A percentile compares a stretch with the other conserved stretches of the same genome.
Conservation (phyloP, 2,329 filamentous ascomycete species). For the Westerdykella aurantiaca region DNA sequence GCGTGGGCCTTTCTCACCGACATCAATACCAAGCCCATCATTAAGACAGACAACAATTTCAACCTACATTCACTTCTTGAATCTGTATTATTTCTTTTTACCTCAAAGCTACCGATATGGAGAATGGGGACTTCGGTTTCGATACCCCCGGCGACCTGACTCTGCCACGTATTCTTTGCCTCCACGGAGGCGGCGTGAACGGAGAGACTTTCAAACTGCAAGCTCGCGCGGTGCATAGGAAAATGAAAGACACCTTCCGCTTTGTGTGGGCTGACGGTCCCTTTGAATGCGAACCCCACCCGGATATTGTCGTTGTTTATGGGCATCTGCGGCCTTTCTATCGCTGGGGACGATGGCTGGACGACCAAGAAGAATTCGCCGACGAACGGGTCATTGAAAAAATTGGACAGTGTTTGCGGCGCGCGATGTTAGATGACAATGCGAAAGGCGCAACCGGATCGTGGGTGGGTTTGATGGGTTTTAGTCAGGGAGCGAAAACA, state of each 20-base stretch:
- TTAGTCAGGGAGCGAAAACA: constrained; percentile 48
- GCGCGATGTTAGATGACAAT: constrained; percentile 43
- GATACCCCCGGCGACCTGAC: constrained; percentile 19
- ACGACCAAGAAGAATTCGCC: constrained; percentile 51
- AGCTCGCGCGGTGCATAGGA: constrained; percentile 51
- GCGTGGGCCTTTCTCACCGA: no score
- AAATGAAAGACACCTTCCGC: constrained; percentile 56
- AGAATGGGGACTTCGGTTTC: constrained; percentile 9
- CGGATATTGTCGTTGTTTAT: constrained; percentile 61
- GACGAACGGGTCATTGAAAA: constrained; percentile 45
- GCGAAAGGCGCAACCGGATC: constrained; percentile 36
- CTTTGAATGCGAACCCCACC: constrained; percentile 56
- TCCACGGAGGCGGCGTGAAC: constrained; percentile 75
- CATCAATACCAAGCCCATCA: no score
- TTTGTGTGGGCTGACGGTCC: constrained; percentile 68
- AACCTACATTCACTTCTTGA: no score
- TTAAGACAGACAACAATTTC: no score
- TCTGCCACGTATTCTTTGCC: constrained; percentile 65
- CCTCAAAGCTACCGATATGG: no score
- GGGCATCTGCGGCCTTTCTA: constrained; percentile 60
- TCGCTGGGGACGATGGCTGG: constrained; percentile 59
- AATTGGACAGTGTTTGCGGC: constrained; percentile 42
- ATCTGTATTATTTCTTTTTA: no score
- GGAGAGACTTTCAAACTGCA: constrained; percentile 64
- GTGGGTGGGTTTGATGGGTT: constrained; percentile 49